Percentiles rank a stretch among this genome's conserved stretches.
phyloP scores from a whole-genome alignment of 805 yeast genomes.

The Cyberlindnera veronae region DNA sequence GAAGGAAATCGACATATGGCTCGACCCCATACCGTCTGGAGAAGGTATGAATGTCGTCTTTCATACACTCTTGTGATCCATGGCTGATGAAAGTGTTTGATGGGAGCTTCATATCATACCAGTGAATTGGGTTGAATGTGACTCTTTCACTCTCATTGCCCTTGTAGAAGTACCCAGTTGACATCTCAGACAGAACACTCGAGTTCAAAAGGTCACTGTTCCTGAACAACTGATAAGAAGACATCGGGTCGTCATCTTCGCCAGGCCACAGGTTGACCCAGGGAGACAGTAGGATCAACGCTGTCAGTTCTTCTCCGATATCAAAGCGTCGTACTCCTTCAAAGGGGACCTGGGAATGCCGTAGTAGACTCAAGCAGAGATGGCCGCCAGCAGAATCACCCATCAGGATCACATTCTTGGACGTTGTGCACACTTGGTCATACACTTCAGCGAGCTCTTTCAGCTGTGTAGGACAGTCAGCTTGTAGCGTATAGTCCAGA shows the following conservation, averaged over 20 bases:
- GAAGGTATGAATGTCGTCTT: slow-evolving; percentile 10
- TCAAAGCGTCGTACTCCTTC: not conserved
- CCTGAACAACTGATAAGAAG: slow-evolving; percentile 1
- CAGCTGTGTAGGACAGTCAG: slow-evolving; percentile 27
- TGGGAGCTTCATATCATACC: slow-evolving; percentile 4
- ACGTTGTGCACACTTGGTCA: slow-evolving; percentile 12
- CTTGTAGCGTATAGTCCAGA: slow-evolving; percentile 29
- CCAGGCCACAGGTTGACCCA: slow-evolving; percentile 16
- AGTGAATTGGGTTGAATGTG: slow-evolving; percentile 2
- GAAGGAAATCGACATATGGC: not conserved
- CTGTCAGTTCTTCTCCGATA: not conserved
- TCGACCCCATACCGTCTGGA: not conserved
- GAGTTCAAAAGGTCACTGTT: slow-evolving; percentile 6
- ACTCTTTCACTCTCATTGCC: not conserved
- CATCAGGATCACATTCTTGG: slow-evolving; percentile 19
- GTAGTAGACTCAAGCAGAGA: slow-evolving; percentile 20
- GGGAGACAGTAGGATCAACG: slow-evolving; percentile 13
- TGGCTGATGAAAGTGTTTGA: slow-evolving; percentile 2
- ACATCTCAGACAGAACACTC: slow-evolving; percentile 1
- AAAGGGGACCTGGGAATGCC: slow-evolving; percentile 10
- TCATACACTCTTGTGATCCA: slow-evolving; percentile 14
- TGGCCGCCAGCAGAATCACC: slow-evolving; percentile 35
- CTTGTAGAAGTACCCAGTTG: not conserved
- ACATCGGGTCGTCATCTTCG: slow-evolving; percentile 1
- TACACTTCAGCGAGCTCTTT: slow-evolving; percentile 22